These are phyloP conservation scores for Cryptosporidium andersoni DNA, from an alignment of 169 alveolate species.

Conservation along the genomic window DNA sequence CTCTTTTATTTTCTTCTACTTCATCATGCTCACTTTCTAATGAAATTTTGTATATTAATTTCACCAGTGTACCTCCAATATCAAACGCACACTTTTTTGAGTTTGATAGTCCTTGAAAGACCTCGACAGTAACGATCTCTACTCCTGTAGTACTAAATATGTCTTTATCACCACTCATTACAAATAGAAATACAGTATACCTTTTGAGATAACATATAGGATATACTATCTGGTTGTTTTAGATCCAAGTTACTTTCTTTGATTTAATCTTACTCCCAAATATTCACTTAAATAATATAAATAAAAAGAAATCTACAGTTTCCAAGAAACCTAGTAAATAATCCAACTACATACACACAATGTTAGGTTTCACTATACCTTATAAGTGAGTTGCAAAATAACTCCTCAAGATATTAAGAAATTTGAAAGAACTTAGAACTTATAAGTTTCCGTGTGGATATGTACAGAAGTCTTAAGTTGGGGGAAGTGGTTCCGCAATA, in stretches of 20 bases:
- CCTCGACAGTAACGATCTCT: slow-evolving; percentile 28
- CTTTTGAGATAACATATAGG: too few relatives aligned
- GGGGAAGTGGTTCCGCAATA: neutral
- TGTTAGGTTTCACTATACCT: neutral
- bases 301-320: too few relatives aligned
- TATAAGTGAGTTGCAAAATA: neutral
- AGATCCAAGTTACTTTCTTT: too few relatives aligned
- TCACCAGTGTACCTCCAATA: slow-evolving; percentile 66
- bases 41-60: slow-evolving; percentile 19
- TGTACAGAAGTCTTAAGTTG: neutral
- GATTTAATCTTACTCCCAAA: neutral
- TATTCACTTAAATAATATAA: neutral
- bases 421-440: too few relatives aligned
- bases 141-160: neutral
- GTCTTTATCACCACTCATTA: slow-evolving; percentile 10
- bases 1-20: neutral
- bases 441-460: neutral
- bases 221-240: too few relatives aligned
- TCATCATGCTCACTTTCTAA: neutral
- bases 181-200: neutral
- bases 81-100: slow-evolving; percentile 29
- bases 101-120: neutral
- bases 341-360: neutral
- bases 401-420: too few relatives aligned
- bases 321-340: too few relatives aligned